Percentiles rank a stretch among this genome's conserved stretches.
Evolutionary conservation across 2,329 filamentous ascomycete genomes (phyloP).

Genomic region (Fusarium sp.): DNA sequence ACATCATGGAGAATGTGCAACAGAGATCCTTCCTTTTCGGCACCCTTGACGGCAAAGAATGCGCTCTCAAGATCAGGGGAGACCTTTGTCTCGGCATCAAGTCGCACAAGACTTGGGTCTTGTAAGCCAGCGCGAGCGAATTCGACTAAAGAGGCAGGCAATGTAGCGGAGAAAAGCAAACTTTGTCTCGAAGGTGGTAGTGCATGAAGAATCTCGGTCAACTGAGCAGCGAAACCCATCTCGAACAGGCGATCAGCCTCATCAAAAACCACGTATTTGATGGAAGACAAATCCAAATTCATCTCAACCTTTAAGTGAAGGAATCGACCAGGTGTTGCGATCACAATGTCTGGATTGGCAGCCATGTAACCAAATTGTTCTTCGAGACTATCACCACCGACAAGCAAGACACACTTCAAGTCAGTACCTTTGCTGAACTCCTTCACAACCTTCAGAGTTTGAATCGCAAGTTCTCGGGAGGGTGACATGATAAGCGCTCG

Average conservation of each 20-base stretch:
- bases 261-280: slow-evolving; percentile 96
- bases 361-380: slow-evolving; percentile 96
- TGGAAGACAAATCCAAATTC: slow-evolving; percentile 88
- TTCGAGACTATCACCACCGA: slow-evolving; percentile 95
- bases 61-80: slow-evolving; percentile 96
- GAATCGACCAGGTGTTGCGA: slow-evolving; percentile 96
- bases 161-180: slow-evolving; percentile 92
- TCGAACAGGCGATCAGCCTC: slow-evolving; percentile 97
- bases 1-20: slow-evolving; percentile 90
- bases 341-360: slow-evolving; percentile 95
- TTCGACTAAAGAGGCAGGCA: slow-evolving; percentile 94
- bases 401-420: slow-evolving; percentile 87
- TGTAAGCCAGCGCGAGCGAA: slow-evolving; percentile 94
- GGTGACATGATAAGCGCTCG: slow-evolving; percentile 91
- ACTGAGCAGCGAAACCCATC: slow-evolving; percentile 96
- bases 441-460: slow-evolving; percentile 96
- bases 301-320: slow-evolving; percentile 98
- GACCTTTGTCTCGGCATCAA: slow-evolving; percentile 95
- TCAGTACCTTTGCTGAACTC: slow-evolving; percentile 93
- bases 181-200: slow-evolving; percentile 89
- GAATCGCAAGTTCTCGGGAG: slow-evolving; percentile 91
- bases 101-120: slow-evolving; percentile 88
- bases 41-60: slow-evolving; percentile 93
- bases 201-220: slow-evolving; percentile 92
- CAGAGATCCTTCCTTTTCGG: slow-evolving; percentile 93